Evolutionary conservation across 2,329 filamentous ascomycete genomes (phyloP).

Genomic region (Fusarium camptoceras): DNA sequence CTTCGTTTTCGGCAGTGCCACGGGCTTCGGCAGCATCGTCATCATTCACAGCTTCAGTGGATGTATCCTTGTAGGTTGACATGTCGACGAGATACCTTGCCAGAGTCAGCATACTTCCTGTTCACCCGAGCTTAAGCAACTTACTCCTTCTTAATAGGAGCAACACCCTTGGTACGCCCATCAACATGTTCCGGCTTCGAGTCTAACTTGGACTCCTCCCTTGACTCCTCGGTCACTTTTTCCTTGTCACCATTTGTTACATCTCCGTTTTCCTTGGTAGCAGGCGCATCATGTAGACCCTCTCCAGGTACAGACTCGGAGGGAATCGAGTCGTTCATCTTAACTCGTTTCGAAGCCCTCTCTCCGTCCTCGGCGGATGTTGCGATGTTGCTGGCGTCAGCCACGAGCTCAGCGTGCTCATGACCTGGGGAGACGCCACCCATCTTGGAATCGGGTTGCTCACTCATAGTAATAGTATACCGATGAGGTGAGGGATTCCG

Average conservation of each 20-base stretch:
- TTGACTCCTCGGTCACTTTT: slow-evolving; percentile 21
- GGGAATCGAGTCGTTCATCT: slow-evolving; percentile 56
- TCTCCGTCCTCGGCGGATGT: slow-evolving; percentile 40
- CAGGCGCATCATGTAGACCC: slow-evolving; percentile 38
- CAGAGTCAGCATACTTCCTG: neutral
- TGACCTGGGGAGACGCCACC: slow-evolving; percentile 33
- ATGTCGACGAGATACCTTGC: slow-evolving; percentile 59
- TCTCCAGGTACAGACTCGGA: slow-evolving; percentile 33
- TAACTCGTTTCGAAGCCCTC: slow-evolving; percentile 70
- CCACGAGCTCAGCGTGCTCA: slow-evolving; percentile 26
- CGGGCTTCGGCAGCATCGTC: slow-evolving; percentile 64
- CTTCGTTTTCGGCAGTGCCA: slow-evolving; percentile 51
- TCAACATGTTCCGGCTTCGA: slow-evolving; percentile 35
- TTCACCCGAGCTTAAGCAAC: slow-evolving; percentile 39
- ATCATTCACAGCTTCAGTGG: slow-evolving; percentile 50
- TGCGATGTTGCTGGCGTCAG: slow-evolving; percentile 31
- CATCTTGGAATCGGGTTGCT: slow-evolving; percentile 43
- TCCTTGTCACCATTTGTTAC: slow-evolving; percentile 34
- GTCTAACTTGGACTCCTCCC: slow-evolving; percentile 18
- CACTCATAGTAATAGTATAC: slow-evolving; percentile 43
- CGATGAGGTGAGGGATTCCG: neutral
- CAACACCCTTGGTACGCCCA: slow-evolving; percentile 66
- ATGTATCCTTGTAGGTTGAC: slow-evolving; percentile 42
- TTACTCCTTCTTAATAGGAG: slow-evolving; percentile 80
- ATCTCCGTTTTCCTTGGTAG: slow-evolving; percentile 26